Evolutionary conservation across 228 moss, liverwort and hornwort genomes (phyloP).

Genomic region (Sphagnum fallax): DNA sequence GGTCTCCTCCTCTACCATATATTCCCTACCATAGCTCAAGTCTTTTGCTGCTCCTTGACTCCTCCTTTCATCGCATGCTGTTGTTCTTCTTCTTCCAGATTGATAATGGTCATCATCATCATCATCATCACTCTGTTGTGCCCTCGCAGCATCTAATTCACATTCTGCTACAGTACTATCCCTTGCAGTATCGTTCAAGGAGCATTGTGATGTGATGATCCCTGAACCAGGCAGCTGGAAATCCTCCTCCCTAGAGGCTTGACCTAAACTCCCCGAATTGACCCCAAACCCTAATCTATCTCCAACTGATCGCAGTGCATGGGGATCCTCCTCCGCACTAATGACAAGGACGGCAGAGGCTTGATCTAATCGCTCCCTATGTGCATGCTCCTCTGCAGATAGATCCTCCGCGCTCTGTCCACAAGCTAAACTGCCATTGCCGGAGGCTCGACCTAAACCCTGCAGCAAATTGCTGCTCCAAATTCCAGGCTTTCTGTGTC

Average conservation of each 20-base stretch:
- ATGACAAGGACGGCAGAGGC: too few species aligned
- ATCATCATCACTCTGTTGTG: too few species aligned
- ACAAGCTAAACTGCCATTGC: background rate
- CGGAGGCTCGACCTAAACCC: too few species aligned
- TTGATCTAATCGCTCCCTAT: too few species aligned
- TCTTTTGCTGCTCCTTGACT: background rate
- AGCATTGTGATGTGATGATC: too few species aligned
- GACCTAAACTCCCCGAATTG: constrained; percentile 1
- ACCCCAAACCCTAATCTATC: constrained; percentile 14
- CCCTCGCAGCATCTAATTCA: too few species aligned
- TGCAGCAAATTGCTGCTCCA: too few species aligned
- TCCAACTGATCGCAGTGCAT: constrained; percentile 12
- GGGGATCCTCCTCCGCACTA: background rate
- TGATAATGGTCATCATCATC: too few species aligned
- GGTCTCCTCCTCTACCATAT: background rate
- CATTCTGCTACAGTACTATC: too few species aligned
- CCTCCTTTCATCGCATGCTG: constrained; percentile 36
- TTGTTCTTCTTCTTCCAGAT: too few species aligned
- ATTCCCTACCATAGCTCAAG: background rate
- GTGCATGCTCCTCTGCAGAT: background rate
- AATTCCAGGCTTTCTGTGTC: constrained; percentile 6
- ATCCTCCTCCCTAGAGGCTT: constrained; percentile 17
- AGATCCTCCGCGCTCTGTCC: constrained; percentile 6
- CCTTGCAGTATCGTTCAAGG: too few species aligned
- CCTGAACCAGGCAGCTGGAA: background rate